Base-by-base conservation (phyloP, 495 filamentous ascomycete species). In the Podospora tetraspora region DNA sequence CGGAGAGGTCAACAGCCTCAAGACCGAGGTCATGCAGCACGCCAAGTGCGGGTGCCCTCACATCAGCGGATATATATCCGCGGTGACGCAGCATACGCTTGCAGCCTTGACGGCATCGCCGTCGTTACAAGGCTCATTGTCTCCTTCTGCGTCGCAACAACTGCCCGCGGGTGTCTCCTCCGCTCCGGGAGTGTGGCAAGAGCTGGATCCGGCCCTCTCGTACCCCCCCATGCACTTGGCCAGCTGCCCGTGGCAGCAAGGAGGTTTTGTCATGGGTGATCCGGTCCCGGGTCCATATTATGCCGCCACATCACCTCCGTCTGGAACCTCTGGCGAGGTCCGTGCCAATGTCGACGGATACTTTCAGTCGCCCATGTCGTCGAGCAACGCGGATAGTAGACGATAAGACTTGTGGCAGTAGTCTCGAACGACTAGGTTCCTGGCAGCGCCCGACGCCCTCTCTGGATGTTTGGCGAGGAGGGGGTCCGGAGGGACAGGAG, bases 11-110 rank as follows among this genome's bases (percentile, higher is more conserved):
- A 73, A 86, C 0, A 76, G 69, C 7, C 74, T 87, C 30, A 89
- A 87, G 70, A 83, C 80, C 23, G 84, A 85, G 70, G 78, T 88
- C 25, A 72, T 87, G 30, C 75, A 77, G 57, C 86, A 88, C 68
- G 81, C 82, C 21, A 72, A 78, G 52, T 89, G 87, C 68, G 78
- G 78, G 9, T 82, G 84, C 69, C 78, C 80, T 21, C 74, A 84
- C 11, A 87, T 87, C 69, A 77, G 83, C 57, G 73, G 76, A 1
- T 84, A 86, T 68, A 80, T 86, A 7, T 72, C 79, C 13, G 77
- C 79, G 6, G 84, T 83, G 72, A 80, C 75, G 12, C 67, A 37
- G 58, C 11, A 57, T 2, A 19, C 7, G 37, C 5, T 52, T 6
- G 13, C 37, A 6, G 6, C 37, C 16, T n/a, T 52, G 16, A 16